Evolutionary conservation across 1,139 yeast species (phyloP).

Genomic region (Yamadazyma buinensis): DNA sequence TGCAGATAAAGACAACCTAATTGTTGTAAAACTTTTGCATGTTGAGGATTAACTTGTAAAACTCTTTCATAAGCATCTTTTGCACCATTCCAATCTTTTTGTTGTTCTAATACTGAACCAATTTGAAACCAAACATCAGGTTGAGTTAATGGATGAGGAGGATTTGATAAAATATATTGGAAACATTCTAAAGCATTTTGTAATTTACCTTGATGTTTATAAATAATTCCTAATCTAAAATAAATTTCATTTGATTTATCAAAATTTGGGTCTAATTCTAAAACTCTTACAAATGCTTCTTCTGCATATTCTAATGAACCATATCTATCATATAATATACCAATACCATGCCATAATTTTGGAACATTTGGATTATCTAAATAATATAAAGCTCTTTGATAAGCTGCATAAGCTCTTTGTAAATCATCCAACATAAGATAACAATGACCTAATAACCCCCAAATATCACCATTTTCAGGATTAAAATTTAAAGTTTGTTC

Average conservation of each 20-base stretch:
- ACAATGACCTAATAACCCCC: slow-evolving; percentile 98
- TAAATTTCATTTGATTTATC: slow-evolving; percentile 96
- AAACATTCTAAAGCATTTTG: slow-evolving; percentile 89
- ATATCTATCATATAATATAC: slow-evolving; percentile 90
- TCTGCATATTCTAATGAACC: slow-evolving; percentile 97
- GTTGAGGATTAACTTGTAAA: slow-evolving; percentile 83
- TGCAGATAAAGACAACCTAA: slow-evolving; percentile 94
- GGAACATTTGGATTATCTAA: slow-evolving; percentile 94
- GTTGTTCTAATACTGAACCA: slow-evolving; percentile 92
- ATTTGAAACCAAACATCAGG: slow-evolving; percentile 99
- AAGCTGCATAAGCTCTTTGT: slow-evolving; percentile 92
- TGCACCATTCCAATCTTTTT: slow-evolving; percentile 87
- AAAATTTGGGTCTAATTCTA: slow-evolving; percentile 92
- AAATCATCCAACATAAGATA: slow-evolving; percentile 94
- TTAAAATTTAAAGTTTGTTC: slow-evolving; percentile 79
- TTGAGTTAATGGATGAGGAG: slow-evolving; percentile 93
- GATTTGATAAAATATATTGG: slow-evolving; percentile 82
- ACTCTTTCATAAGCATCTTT: slow-evolving; percentile 95
- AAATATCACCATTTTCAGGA: slow-evolving; percentile 91
- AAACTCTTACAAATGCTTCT: slow-evolving; percentile 93
- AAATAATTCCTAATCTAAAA: slow-evolving; percentile 93
- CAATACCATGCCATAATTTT: slow-evolving; percentile 97
- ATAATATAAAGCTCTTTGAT: slow-evolving; percentile 91
- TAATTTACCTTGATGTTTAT: slow-evolving; percentile 89
- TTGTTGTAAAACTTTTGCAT: slow-evolving; percentile 93